Evolutionary conservation across 2,329 filamentous ascomycete genomes (phyloP), one percentile per base, ranked within the genome.

Genomic region (Dissoconium aciculare): DNA sequence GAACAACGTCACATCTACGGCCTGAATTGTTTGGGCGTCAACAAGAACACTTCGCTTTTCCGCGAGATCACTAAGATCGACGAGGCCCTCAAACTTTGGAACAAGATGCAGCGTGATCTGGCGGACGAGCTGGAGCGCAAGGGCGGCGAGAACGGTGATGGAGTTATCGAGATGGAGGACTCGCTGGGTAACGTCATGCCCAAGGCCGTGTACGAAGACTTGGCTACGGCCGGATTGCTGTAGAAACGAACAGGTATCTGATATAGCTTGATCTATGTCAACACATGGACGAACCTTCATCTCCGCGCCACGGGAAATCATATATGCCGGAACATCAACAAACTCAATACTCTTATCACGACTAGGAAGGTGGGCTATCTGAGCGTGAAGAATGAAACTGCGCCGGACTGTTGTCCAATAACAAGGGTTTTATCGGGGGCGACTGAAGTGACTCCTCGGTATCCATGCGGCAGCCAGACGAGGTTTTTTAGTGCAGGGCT

Each of bases 151-250:
- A 41, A 41, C 28, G 45, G 44, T 2, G 83, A 87, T 23, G 82
- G 78, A 37, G 71, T 98, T 6, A 82, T 95, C 29, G 84, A 98
- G 64, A 98, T 98, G 89, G 89, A 98, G 64, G 89, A 98, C 55
- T 80, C 74, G 0, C 81, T 92, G 53, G 89, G 89, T 27, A 95
- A 98, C 49, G 89, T 98, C 34, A 98, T 98, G 89, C 89, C 91
- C 0, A 84, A 94, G 61, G 92, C 93, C 66, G 87, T 98, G 32
- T 98, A 94, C 56, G 76, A 85, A 43, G 89, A 98, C 66, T 59
- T 95, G 57, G 79, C 83, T 57, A 92, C 91, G 60, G 83, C 92
- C 54, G 87, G 87, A 17, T 64, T 93, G 50, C 60, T 91, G 42
- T 89, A n/a, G n/a, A n/a, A n/a, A n/a, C n/a, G n/a, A n/a, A n/a